Percentiles rank a stretch among this genome's conserved stretches.
phyloP scores from a whole-genome alignment of 495 filamentous ascomycete species.

The Penicillium crystallinum region DNA sequence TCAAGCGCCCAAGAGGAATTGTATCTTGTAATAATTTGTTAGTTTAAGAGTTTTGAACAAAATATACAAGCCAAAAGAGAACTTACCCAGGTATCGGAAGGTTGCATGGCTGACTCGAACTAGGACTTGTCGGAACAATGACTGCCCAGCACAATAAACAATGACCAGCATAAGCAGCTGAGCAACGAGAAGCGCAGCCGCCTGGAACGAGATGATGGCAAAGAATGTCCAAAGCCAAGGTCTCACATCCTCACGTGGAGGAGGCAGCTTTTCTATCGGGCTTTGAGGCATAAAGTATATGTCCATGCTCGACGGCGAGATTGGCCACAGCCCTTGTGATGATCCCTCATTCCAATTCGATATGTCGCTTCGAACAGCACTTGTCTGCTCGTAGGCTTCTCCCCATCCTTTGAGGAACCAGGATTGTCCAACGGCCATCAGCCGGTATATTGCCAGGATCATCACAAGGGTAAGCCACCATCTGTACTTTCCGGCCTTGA shows the following conservation, averaged over 20 bases:
- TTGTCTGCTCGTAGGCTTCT: conserved; percentile 56
- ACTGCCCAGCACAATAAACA: conserved; percentile 67
- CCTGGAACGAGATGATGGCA: conserved; percentile 52
- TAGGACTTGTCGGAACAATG: conserved; percentile 65
- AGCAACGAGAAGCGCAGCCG: conserved; percentile 48
- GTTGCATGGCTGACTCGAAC: conserved; percentile 66
- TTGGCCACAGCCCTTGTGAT: background rate
- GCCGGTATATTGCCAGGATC: conserved; percentile 54
- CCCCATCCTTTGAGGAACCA: conserved; percentile 88
- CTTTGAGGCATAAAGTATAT: conserved; percentile 21
- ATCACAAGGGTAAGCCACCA: conserved; percentile 64
- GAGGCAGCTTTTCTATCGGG: conserved; percentile 55
- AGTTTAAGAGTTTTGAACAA: background rate
- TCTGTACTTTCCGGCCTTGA: conserved; percentile 65
- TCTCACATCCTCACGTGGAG: conserved; percentile 58
- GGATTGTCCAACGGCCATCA: conserved; percentile 54
- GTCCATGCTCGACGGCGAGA: conserved; percentile 8
- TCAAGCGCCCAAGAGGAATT: conserved; percentile 74
- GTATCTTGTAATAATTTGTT: conserved; percentile 46
- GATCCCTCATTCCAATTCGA: background rate
- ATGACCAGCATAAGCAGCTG: conserved; percentile 63
- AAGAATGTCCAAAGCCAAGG: conserved; percentile 72
- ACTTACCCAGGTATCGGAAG: conserved; percentile 65
- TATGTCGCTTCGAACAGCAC: conserved; percentile 8
- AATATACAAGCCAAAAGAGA: background rate